Evolutionary conservation across 768 basidiomycete genomes (phyloP).

Genomic region (Trametes cingulata): DNA sequence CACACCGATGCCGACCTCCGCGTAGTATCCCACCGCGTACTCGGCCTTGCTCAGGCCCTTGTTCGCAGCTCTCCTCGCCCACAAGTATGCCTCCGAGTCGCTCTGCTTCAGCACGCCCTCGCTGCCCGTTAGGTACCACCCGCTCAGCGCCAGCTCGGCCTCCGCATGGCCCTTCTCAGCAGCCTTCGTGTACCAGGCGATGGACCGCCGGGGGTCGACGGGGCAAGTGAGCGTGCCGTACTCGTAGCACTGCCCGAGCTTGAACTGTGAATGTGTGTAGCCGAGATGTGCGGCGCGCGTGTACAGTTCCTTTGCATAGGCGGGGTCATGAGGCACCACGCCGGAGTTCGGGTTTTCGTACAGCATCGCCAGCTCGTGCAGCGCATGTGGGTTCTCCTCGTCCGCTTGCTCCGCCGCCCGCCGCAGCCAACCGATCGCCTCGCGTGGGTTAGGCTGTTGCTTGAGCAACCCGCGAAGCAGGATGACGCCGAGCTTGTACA

Average conservation of each 20-base stretch:
- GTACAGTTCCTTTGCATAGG: constrained; percentile 81
- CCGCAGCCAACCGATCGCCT: constrained; percentile 92
- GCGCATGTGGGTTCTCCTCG: constrained; percentile 95
- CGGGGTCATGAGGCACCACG: constrained; percentile 76
- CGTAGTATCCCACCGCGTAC: constrained; percentile 98
- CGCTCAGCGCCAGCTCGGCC: constrained; percentile 93
- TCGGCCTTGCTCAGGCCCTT: constrained; percentile 97
- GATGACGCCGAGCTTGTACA: constrained; percentile 99
- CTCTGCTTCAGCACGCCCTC: constrained; percentile 97
- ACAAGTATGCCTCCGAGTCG: constrained; percentile 97
- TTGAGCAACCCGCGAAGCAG: constrained; percentile 81
- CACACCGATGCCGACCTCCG: constrained; percentile 96
- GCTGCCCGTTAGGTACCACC: constrained; percentile 97
- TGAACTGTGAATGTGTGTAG: constrained; percentile 92
- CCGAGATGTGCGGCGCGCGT: constrained; percentile 92
- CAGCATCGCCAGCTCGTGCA: constrained; percentile 91
- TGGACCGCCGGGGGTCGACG: constrained; percentile 89
- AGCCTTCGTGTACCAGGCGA: constrained; percentile 98
- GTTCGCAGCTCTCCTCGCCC: constrained; percentile 95
- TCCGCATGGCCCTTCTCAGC: constrained; percentile 96
- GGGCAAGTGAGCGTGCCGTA: constrained; percentile 88
- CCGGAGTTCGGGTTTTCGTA: constrained; percentile 71
- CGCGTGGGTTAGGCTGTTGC: constrained; percentile 82
- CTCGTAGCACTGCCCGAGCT: constrained; percentile 94
- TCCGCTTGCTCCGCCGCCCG: constrained; percentile 97